A percentile compares a stretch with the other conserved stretches of the same genome.
Evolutionary conservation across 495 filamentous ascomycete genomes (phyloP).

Genomic region (Penicillium nucicola): DNA sequence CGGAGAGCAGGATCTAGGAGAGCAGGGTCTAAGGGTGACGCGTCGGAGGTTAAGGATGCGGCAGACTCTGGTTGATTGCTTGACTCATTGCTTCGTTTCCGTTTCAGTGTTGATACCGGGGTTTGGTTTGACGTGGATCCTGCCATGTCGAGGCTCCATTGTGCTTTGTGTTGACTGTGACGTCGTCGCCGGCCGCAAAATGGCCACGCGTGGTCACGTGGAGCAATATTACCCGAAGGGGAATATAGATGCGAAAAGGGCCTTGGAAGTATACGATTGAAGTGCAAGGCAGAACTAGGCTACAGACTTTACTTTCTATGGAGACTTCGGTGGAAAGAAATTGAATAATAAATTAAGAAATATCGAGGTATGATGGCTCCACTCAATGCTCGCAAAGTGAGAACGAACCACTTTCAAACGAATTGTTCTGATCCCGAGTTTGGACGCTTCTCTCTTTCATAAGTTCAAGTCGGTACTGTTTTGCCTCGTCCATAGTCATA

Average conservation of each 20-base stretch:
- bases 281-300: no score
- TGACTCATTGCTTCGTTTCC: constrained; percentile 17
- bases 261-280: no score
- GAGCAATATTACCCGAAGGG: constrained; percentile 6
- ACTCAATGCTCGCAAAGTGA: no score
- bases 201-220: constrained; percentile 29
- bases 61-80: neutral
- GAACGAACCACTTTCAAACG: no score
- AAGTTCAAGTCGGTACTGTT: constrained; percentile 41
- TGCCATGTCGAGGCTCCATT: constrained; percentile 32
- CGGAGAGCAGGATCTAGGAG: neutral
- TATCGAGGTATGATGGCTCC: no score
- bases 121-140: constrained; percentile 1
- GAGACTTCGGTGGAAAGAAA: no score
- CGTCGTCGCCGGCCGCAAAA: neutral
- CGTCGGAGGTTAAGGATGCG: constrained; percentile 11
- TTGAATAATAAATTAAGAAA: no score
- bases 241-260: neutral
- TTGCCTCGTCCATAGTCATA: constrained; percentile 45
- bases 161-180: constrained; percentile 4
- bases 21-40: constrained; percentile 9
- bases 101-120: constrained; percentile 8
- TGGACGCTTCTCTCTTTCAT: constrained; percentile 35
- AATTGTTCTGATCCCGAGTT: no score
- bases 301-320: no score